Evolutionary conservation across 352 stramenopile species (phyloP), one percentile per base, ranked within the genome.

Genomic region (Pythium pyrilobum): DNA sequence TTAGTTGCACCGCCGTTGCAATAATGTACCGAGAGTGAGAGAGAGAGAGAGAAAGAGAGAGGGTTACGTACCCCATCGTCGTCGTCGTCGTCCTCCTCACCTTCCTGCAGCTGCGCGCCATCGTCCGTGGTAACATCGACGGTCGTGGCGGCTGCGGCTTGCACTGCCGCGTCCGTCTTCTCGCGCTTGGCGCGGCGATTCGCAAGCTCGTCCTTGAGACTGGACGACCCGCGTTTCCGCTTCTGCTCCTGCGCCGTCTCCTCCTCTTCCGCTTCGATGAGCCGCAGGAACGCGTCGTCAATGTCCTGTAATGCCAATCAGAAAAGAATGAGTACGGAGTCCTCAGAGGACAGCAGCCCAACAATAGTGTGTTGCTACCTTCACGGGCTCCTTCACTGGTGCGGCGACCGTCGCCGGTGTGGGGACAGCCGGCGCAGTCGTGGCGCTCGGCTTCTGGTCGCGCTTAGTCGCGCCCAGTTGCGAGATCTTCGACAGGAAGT

Each of bases 401-500:
- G 52, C 56, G 13, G 62, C 59, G 11, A 31, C 20, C 25, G 69
- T 66, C 8, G 48, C 21, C 25, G 25, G 62, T 4, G 31, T 28
- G 28, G 43, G 49, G 41, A 28, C 28, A 40, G 27, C 16, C 50
- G 39, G 48, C 41, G 25, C 27, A 25, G 20, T 24, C 5, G 56
- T 51, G 5, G 45, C 31, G 20, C 36, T 10, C 21, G 44, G 37
- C 38, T 66, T 62, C 25, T 44, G 47, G 27, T 65, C 48, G 20
- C 47, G 48, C 52, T 74, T 71, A 18, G 47, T 48, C 0, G 51
- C 59, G 16, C 64, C 66, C 20, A 72, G 59, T 15, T 74, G 46
- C 16, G 60, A 74, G 29, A 94, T 90, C 64, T 89, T 94, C n/a
- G 77, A 85, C 49, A 94, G 49, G 25, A 94, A 94, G 50, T 94